Conservation (phyloP, 1,139 yeast species). For the Yamadazyma siamensis region DNA sequence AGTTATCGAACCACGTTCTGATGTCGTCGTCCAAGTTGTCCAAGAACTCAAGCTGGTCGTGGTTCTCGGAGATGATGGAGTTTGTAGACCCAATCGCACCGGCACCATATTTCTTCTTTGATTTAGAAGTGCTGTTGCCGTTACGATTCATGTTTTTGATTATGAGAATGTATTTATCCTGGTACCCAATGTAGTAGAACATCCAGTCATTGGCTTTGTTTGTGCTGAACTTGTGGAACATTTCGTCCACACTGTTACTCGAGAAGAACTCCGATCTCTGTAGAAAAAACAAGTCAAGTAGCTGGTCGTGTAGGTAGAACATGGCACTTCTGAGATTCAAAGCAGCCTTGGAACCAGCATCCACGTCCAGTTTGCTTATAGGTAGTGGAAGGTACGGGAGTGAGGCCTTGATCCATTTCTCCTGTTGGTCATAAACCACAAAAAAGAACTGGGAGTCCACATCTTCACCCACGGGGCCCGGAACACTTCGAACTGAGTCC, state of each 20-base stretch:
- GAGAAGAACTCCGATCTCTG: slow-evolving; percentile 24
- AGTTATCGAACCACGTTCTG: slow-evolving; percentile 37
- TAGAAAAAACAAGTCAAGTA: slow-evolving; percentile 29
- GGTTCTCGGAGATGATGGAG: slow-evolving; percentile 17
- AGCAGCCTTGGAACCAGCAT: slow-evolving; percentile 9
- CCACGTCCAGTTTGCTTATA: slow-evolving; percentile 11
- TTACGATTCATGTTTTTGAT: slow-evolving; percentile 35
- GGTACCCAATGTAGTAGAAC: slow-evolving; percentile 36
- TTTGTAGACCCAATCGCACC: slow-evolving; percentile 13
- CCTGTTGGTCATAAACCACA: slow-evolving; percentile 28
- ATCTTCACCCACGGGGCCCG: slow-evolving; percentile 11
- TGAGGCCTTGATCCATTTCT: slow-evolving; percentile 31
- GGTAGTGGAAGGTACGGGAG: slow-evolving; percentile 34
- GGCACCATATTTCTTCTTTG: slow-evolving; percentile 10
- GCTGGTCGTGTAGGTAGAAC: slow-evolving; percentile 39
- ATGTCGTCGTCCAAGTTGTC: slow-evolving; percentile 47
- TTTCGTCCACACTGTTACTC: slow-evolving; percentile 26
- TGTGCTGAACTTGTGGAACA: slow-evolving; percentile 42
- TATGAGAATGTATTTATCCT: slow-evolving; percentile 30
- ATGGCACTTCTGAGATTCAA: slow-evolving; percentile 24
- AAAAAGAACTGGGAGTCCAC: slow-evolving; percentile 38
- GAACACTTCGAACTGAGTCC: slow-evolving; percentile 23
- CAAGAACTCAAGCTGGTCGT: slow-evolving; percentile 34
- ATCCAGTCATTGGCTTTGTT: slow-evolving; percentile 42
- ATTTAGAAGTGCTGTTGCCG: slow-evolving; percentile 5